A percentile compares a stretch with the other conserved stretches of the same genome.
Evolutionary conservation across 148 eudicot genomes (phyloP).

Genomic region (Hydrangea macrophylla): DNA sequence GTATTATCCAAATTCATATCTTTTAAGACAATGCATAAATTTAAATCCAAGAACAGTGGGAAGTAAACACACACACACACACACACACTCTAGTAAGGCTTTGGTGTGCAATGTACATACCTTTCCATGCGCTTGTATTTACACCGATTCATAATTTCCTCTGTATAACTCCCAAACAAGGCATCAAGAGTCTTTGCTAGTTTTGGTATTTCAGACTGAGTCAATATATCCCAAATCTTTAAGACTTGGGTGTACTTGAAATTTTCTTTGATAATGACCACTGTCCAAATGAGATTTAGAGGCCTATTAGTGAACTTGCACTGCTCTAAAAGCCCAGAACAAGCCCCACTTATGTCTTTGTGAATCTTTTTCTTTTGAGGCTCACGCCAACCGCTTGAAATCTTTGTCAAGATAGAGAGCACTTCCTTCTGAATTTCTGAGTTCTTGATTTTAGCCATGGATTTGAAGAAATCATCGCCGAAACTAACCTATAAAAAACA

Average conservation of each 20-base stretch:
- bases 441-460: conserved; percentile 21
- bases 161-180: conserved; percentile 25
- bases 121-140: conserved; percentile 26
- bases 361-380: neutral
- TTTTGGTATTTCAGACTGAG: conserved; percentile 15
- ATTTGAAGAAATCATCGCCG: conserved; percentile 24
- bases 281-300: conserved; percentile 30
- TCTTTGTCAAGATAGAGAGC: conserved; percentile 25
- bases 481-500: conserved; percentile 31
- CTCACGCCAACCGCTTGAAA: conserved; percentile 39
- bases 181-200: conserved; percentile 20
- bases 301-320: conserved; percentile 19
- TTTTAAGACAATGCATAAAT: neutral
- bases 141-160: conserved; percentile 25
- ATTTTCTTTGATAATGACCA: conserved; percentile 27
- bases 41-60: no score
- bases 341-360: neutral
- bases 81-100: no score
- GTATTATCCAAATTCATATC: neutral
- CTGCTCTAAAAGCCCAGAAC: conserved; percentile 11
- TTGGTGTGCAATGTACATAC: conserved; percentile 19
- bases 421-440: conserved; percentile 24
- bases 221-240: conserved; percentile 35
- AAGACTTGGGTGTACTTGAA: conserved; percentile 32
- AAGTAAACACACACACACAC: neutral